Conservation (phyloP, 768 basidiomycete genomes). For the Trametes punicea region DNA sequence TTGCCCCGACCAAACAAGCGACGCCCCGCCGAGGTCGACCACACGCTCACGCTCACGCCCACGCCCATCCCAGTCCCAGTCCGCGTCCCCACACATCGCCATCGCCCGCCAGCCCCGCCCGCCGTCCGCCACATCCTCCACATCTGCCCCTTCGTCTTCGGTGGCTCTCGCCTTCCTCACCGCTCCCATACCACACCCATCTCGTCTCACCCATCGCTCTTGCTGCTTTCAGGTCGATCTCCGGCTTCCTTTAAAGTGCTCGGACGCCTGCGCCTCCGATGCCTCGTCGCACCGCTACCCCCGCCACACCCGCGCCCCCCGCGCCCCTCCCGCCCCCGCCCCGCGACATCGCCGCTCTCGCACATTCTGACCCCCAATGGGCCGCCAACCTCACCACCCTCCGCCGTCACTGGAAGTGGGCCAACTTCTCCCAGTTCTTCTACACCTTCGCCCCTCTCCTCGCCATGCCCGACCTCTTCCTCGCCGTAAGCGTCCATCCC, state of each 20-base stretch:
- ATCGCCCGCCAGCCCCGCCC: background rate
- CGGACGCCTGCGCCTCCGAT: slow-evolving; percentile 30
- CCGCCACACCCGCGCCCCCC: slow-evolving; percentile 27
- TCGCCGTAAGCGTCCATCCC: slow-evolving; percentile 48
- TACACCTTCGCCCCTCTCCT: slow-evolving; percentile 78
- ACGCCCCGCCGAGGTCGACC: background rate
- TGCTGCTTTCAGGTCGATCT: slow-evolving; percentile 21
- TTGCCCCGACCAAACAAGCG: background rate
- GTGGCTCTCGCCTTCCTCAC: slow-evolving; percentile 4
- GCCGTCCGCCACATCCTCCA: background rate
- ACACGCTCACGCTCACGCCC: background rate
- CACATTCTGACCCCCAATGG: slow-evolving; percentile 26
- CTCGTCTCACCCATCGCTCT: background rate
- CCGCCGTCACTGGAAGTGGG: slow-evolving; percentile 89
- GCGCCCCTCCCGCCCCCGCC: slow-evolving; percentile 19
- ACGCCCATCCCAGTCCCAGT: background rate
- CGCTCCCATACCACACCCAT: slow-evolving; percentile 12
- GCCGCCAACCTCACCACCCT: slow-evolving; percentile 46
- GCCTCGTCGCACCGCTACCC: slow-evolving; percentile 33
- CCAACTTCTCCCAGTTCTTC: slow-evolving; percentile 87
- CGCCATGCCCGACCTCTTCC: slow-evolving; percentile 64
- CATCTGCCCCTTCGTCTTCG: background rate
- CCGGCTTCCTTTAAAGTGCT: slow-evolving; percentile 32
- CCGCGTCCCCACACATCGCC: background rate
- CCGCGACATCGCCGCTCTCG: slow-evolving; percentile 19